phyloP scores from a whole-genome alignment of 2,329 filamentous ascomycete genomes.

The Hypoxylon sp. region DNA sequence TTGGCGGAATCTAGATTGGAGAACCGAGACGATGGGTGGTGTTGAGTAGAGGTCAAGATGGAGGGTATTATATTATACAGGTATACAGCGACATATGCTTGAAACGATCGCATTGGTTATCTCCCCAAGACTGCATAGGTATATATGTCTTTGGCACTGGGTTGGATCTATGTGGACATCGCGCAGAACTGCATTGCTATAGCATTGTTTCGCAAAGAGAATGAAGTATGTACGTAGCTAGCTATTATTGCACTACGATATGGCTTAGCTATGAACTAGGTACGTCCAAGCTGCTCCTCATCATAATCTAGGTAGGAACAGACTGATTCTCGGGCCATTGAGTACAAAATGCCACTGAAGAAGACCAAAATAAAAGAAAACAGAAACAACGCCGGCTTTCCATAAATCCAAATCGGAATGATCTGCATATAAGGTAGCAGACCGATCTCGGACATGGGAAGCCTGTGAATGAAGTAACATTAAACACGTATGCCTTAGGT shows the following conservation, averaged over 20 bases:
- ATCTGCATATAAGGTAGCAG: background rate
- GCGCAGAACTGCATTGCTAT: background rate
- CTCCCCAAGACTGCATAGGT: background rate
- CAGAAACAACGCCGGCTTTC: background rate
- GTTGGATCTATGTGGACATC: conserved; percentile 2
- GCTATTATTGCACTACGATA: background rate
- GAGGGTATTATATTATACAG: background rate
- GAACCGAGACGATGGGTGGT: conserved; percentile 33
- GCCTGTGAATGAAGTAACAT: background rate
- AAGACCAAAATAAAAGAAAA: background rate
- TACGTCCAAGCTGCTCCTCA: background rate
- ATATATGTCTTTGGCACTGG: background rate
- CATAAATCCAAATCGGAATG: background rate
- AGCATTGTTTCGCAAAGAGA: conserved; percentile 2
- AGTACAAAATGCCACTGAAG: background rate
- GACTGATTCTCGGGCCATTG: background rate
- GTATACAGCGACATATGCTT: conserved; percentile 10
- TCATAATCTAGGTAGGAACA: background rate
- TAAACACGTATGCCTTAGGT: background rate
- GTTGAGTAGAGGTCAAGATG: background rate
- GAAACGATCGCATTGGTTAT: conserved; percentile 2
- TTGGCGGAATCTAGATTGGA: background rate
- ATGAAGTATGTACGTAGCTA: background rate
- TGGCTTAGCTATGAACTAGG: background rate
- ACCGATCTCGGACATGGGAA: background rate